A percentile compares a stretch with the other conserved stretches of the same genome.
These are phyloP conservation scores for Amesomyces nigricolor DNA, from an alignment of 2,329 filamentous ascomycete genomes.

Conservation along the genomic window DNA sequence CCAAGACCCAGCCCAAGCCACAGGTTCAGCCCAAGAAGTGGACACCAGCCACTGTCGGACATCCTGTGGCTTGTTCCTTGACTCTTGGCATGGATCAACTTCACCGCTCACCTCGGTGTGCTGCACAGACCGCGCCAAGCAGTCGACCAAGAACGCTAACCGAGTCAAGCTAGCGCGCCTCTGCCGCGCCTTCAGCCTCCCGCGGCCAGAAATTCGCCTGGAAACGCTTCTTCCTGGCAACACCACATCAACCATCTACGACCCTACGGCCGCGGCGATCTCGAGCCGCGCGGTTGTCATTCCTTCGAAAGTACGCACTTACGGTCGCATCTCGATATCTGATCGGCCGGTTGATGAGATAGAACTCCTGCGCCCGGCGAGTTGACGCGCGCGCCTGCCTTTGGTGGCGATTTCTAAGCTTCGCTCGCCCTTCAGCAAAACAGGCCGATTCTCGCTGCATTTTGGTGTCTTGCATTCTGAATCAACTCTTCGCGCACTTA, in stretches of 20 bases:
- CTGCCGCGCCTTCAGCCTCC: constrained; percentile 23
- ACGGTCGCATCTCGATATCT: neutral
- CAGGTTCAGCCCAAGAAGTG: neutral
- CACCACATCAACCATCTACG: constrained; percentile 8
- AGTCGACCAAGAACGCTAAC: constrained; percentile 7
- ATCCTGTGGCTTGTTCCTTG: neutral
- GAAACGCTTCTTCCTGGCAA: constrained; percentile 1
- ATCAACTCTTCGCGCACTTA: neutral
- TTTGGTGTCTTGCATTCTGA: neutral
- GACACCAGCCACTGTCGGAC: neutral
- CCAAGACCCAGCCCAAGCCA: no score
- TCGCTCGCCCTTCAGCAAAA: neutral
- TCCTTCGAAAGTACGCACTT: neutral
- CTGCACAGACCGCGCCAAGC: neutral
- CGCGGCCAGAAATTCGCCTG: constrained; percentile 17
- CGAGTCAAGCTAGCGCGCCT: constrained; percentile 5
- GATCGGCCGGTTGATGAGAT: constrained; percentile 15
- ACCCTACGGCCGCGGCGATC: constrained; percentile 4
- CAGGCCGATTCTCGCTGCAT: neutral
- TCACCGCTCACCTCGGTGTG: constrained; percentile 8
- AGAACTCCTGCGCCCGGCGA: constrained; percentile 16
- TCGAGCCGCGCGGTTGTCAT: constrained; percentile 8
- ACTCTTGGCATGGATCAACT: neutral
- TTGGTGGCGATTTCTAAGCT: constrained; percentile 25
- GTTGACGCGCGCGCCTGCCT: constrained; percentile 23